phyloP scores from a whole-genome alignment of 768 basidiomycete genomes.

The Suillus cothurnatus region DNA sequence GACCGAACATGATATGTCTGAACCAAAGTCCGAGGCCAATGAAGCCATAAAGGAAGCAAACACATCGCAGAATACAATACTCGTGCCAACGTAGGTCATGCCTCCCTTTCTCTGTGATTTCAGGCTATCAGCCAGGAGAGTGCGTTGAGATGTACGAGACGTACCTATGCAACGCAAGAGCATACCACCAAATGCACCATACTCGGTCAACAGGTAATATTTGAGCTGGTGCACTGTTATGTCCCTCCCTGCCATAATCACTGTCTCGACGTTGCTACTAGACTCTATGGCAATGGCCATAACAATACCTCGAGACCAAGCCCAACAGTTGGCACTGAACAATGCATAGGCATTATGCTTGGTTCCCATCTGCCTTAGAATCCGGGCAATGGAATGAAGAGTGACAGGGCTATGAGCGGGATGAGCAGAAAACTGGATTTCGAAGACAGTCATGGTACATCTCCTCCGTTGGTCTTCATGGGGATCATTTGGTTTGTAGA shows the following conservation, averaged over 20 bases:
- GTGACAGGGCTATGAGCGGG: neutral
- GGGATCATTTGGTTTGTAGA: neutral
- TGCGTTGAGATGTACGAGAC: neutral
- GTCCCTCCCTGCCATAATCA: neutral
- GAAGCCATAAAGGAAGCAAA: neutral
- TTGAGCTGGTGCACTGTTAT: neutral
- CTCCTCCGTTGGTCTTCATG: neutral
- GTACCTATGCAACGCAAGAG: neutral
- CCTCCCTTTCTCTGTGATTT: neutral
- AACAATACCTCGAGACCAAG: constrained; percentile 3
- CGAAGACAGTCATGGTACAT: neutral
- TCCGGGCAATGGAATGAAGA: neutral
- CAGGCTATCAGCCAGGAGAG: neutral
- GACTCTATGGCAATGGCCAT: neutral
- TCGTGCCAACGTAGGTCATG: neutral
- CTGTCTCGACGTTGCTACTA: neutral
- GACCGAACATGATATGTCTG: neutral
- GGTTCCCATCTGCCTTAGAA: neutral
- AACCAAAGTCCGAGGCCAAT: neutral
- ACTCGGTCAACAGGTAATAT: neutral
- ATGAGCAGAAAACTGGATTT: constrained; percentile 3
- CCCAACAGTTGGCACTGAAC: constrained; percentile 5
- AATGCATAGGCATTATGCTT: neutral
- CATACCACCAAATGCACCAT: neutral
- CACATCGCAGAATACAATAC: neutral